These are phyloP conservation scores for Gardenia jasminoides DNA, from an alignment of 257 asterid genomes.

Conservation along the genomic window DNA sequence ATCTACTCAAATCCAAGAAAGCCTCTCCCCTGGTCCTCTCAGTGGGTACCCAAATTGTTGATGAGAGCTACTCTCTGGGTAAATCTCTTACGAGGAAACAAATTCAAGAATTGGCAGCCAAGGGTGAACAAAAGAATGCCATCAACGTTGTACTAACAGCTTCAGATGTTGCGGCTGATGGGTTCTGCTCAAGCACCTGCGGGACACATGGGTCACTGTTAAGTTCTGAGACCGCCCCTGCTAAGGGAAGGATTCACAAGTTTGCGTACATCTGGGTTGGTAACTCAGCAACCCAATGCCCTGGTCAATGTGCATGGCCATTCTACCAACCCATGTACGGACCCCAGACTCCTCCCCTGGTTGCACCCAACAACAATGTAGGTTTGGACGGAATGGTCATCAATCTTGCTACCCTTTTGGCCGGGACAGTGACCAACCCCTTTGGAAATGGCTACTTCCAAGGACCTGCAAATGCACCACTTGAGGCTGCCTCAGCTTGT, in stretches of 20 bases:
- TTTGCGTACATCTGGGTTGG: conserved; percentile 64
- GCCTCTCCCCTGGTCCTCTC: conserved; percentile 23
- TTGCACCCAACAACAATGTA: conserved; percentile 51
- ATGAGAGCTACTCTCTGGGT: conserved; percentile 43
- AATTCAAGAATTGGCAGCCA: conserved; percentile 37
- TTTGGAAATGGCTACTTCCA: conserved; percentile 55
- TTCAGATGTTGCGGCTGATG: conserved; percentile 43
- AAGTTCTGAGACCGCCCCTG: conserved; percentile 23
- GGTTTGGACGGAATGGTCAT: conserved; percentile 51
- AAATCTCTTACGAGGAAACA: conserved; percentile 38
- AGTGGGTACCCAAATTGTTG: conserved; percentile 33
- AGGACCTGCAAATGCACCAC: conserved; percentile 49
- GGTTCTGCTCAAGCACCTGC: conserved; percentile 53
- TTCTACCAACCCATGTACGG: conserved; percentile 61
- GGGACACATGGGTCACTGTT: conserved; percentile 52
- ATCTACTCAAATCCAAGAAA: conserved; percentile 31
- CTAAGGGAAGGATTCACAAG: conserved; percentile 37
- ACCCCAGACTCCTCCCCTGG: conserved; percentile 49
- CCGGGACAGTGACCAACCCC: conserved; percentile 56
- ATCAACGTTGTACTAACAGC: conserved; percentile 51
- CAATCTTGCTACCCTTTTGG: conserved; percentile 47
- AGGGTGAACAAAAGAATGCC: conserved; percentile 45
- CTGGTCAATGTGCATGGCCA: conserved; percentile 66
- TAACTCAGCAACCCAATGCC: conserved; percentile 49
- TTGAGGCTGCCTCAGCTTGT: conserved; percentile 65